Percentiles rank a stretch among this genome's conserved stretches.
These are phyloP conservation scores for Drosera spatulata DNA, from an alignment of 179 eudicot species.

Conservation along the genomic window DNA sequence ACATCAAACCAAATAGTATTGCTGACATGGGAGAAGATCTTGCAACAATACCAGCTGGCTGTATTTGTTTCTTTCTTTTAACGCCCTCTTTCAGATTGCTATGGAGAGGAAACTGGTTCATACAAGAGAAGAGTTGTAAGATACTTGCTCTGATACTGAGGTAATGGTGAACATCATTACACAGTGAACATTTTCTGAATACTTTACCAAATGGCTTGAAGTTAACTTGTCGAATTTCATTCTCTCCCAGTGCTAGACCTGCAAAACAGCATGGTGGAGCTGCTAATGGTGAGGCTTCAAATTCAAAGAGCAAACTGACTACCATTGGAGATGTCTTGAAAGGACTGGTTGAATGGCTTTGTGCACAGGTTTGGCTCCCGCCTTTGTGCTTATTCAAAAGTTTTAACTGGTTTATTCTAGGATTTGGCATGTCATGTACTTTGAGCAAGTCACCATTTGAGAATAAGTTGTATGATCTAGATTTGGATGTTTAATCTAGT, in stretches of 20 bases:
- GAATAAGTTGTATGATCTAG: no score
- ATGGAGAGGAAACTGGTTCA: slow-evolving; percentile 90
- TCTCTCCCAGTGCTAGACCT: slow-evolving; percentile 61
- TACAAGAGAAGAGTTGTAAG: slow-evolving; percentile 95
- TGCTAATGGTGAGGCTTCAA: slow-evolving; percentile 57
- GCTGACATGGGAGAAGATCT: no score
- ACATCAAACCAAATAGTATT: no score
- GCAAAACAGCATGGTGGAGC: slow-evolving; percentile 34
- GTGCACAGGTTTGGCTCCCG: slow-evolving; percentile 52
- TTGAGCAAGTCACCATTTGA: neutral
- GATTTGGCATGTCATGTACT: neutral
- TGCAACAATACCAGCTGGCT: no score
- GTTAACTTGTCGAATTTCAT: neutral
- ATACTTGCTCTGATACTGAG: slow-evolving; percentile 74
- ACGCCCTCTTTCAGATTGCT: slow-evolving; percentile 51
- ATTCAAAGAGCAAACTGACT: slow-evolving; percentile 53
- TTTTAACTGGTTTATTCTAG: neutral
- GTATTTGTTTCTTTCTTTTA: no score
- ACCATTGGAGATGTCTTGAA: slow-evolving; percentile 67
- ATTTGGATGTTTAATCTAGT: no score
- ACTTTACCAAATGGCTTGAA: slow-evolving; percentile 1
- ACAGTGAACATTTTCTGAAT: neutral
- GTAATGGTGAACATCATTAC: slow-evolving; percentile 25
- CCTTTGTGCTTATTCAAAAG: neutral
- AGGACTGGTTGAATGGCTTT: slow-evolving; percentile 88